phyloP scores from a whole-genome alignment of 2,329 filamentous ascomycete species.

The Plectosphaerella sp. region DNA sequence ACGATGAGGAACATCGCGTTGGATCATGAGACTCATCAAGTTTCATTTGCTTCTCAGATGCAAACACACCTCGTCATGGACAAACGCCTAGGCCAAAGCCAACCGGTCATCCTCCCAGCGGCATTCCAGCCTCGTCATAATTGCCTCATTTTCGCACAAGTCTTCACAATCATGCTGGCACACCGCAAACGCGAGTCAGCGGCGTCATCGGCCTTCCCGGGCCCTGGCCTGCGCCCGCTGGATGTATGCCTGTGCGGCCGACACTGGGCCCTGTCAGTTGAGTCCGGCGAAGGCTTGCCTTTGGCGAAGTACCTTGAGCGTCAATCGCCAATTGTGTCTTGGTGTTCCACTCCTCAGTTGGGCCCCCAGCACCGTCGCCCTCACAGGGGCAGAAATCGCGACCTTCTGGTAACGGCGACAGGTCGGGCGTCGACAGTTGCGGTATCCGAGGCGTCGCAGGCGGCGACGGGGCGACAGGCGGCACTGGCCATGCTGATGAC shows the following conservation, averaged over 20 bases:
- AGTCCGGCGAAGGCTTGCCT: background rate
- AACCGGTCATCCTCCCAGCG: background rate
- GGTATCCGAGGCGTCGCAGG: slow-evolving; percentile 4
- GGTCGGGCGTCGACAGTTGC: slow-evolving; percentile 9
- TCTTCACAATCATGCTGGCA: background rate
- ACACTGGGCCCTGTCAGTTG: slow-evolving; percentile 7
- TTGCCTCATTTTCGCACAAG: background rate
- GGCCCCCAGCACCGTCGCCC: slow-evolving; percentile 5
- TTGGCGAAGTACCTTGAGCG: slow-evolving; percentile 4
- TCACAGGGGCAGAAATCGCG: slow-evolving; percentile 10
- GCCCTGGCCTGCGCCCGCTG: background rate
- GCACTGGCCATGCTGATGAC: background rate
- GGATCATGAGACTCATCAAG: too few relatives aligned
- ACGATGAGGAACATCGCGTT: too few relatives aligned
- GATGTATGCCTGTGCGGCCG: slow-evolving; percentile 10
- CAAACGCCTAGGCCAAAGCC: background rate
- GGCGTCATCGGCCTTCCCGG: background rate
- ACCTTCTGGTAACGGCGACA: slow-evolving; percentile 9
- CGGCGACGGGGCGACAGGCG: background rate
- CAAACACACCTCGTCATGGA: too few relatives aligned
- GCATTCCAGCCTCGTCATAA: background rate
- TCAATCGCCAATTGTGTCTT: slow-evolving; percentile 4
- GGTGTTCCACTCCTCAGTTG: slow-evolving; percentile 10
- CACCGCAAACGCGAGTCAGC: background rate
- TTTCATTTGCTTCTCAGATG: too few relatives aligned